phyloP scores from a whole-genome alignment of 129 eudicot species.

The Gnaphalium uliginosum region DNA sequence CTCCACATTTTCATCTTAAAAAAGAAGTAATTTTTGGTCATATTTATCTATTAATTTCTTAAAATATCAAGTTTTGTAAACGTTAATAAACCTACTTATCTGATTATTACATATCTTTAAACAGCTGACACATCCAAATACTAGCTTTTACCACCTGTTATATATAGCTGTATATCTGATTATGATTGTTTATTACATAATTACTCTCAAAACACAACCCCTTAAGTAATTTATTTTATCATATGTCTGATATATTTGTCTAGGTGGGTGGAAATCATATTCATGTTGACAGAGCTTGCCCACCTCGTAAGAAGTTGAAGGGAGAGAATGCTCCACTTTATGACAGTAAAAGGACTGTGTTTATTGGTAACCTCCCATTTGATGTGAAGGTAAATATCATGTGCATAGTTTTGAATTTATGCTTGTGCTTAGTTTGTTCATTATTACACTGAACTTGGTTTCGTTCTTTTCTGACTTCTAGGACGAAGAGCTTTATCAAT shows the following conservation, averaged over 20 bases:
- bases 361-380: slow-evolving; percentile 92
- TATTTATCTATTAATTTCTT: no score
- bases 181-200: no score
- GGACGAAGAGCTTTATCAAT: slow-evolving; percentile 93
- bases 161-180: not conserved
- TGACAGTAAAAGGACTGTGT: slow-evolving; percentile 83
- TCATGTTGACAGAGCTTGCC: slow-evolving; percentile 97
- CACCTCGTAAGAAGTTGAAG: slow-evolving; percentile 96
- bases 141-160: not conserved
- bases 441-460: not conserved
- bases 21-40: no score
- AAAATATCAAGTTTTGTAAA: no score
- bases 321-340: slow-evolving; percentile 72
- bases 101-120: not conserved
- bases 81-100: not conserved
- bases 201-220: not conserved
- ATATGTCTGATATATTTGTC: slow-evolving; percentile 9
- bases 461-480: slow-evolving; percentile 14
- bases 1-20: no score
- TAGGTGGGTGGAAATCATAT: slow-evolving; percentile 94
- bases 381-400: slow-evolving; percentile 73
- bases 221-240: no score
- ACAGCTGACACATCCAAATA: not conserved
- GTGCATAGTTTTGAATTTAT: not conserved
- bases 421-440: not conserved